Evolutionary conservation across 768 basidiomycete species (phyloP).

Genomic region (Lyophyllum decastes): DNA sequence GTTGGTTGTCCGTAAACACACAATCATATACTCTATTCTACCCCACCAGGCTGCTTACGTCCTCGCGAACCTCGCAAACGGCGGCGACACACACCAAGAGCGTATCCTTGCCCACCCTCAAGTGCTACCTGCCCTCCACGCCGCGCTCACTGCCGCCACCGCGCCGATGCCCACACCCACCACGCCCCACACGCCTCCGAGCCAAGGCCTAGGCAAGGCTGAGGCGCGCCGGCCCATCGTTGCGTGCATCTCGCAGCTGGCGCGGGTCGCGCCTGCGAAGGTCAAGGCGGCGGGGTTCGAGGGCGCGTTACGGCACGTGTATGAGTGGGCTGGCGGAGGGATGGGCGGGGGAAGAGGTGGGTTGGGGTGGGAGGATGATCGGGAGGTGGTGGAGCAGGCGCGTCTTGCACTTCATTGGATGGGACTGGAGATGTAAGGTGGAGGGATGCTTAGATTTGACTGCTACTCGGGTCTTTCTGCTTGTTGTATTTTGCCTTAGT

Average conservation of each 20-base stretch:
- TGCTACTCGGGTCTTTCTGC: neutral
- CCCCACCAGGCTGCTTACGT: slow-evolving; percentile 49
- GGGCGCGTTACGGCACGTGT: slow-evolving; percentile 39
- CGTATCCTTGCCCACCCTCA: slow-evolving; percentile 51
- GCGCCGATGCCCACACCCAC: slow-evolving; percentile 19
- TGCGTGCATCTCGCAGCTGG: slow-evolving; percentile 58
- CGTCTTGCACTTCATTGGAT: slow-evolving; percentile 55
- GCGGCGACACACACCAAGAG: slow-evolving; percentile 47
- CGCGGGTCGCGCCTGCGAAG: slow-evolving; percentile 38
- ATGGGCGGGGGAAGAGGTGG: slow-evolving; percentile 6
- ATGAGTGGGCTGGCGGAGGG: slow-evolving; percentile 37
- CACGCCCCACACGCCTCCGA: neutral
- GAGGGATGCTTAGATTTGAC: neutral
- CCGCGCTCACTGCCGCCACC: slow-evolving; percentile 59
- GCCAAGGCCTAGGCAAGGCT: neutral
- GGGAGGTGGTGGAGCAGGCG: slow-evolving; percentile 58
- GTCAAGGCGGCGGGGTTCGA: slow-evolving; percentile 40
- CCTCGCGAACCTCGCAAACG: slow-evolving; percentile 73
- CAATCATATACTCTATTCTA: neutral
- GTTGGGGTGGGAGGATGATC: slow-evolving; percentile 54
- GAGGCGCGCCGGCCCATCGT: slow-evolving; percentile 64
- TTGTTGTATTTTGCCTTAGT: neutral
- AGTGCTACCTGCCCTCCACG: slow-evolving; percentile 55
- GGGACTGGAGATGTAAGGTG: slow-evolving; percentile 20
- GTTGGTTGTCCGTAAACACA: neutral